These are phyloP conservation scores for Linum trigynum DNA, from an alignment of 345 rosid genomes.

Conservation along the genomic window DNA sequence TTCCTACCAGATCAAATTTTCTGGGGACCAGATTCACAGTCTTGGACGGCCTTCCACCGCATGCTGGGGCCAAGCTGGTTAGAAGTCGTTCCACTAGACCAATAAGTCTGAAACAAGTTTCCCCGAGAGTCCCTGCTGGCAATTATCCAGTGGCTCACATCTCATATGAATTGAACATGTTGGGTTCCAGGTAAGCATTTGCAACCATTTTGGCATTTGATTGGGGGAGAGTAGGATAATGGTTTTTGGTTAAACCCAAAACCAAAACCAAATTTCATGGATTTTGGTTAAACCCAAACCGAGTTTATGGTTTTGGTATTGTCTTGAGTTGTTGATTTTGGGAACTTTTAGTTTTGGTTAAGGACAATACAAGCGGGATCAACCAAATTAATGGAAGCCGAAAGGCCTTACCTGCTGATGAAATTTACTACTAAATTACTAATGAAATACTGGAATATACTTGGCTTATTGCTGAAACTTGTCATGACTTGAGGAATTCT, in stretches of 20 bases:
- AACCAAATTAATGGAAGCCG: too few species aligned
- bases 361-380: too few species aligned
- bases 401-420: too few species aligned
- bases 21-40: slow-evolving; percentile 27
- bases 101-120: slow-evolving; percentile 25
- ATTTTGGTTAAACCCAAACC: too few species aligned
- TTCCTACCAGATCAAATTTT: slow-evolving; percentile 22
- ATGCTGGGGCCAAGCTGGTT: slow-evolving; percentile 25
- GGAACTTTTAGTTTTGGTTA: too few species aligned
- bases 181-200: slow-evolving; percentile 24
- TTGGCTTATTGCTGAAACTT: too few species aligned
- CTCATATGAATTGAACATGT: slow-evolving; percentile 26
- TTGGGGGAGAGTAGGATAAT: neutral
- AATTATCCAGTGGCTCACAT: slow-evolving; percentile 22
- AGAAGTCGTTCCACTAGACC: slow-evolving; percentile 26
- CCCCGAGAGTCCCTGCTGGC: slow-evolving; percentile 28
- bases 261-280: too few species aligned
- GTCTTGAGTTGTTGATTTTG: too few species aligned
- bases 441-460: too few species aligned
- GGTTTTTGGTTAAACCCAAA: neutral
- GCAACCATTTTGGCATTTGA: neutral
- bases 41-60: slow-evolving; percentile 28
- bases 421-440: too few species aligned
- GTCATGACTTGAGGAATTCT: too few species aligned
- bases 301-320: too few species aligned